Evolutionary conservation across 2,329 filamentous ascomycete species (phyloP).

Genomic region (Ceratocystis destructans): DNA sequence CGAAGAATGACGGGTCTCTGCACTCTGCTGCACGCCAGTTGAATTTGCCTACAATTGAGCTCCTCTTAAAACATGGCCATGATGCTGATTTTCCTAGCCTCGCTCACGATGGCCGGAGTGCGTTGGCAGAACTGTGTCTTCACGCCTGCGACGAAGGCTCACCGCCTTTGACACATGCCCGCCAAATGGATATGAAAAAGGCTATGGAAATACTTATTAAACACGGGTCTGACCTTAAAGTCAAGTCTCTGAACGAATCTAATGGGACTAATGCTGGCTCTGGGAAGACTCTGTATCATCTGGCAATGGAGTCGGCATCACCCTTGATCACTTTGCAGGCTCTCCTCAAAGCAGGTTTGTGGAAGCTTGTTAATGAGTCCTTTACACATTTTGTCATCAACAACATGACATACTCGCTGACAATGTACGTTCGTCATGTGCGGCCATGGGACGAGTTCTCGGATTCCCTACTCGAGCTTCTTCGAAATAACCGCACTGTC

Average conservation of each 20-base stretch:
- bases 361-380: constrained; percentile 49
- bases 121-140: constrained; percentile 49
- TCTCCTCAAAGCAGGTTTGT: constrained; percentile 49
- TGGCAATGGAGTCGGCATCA: constrained; percentile 45
- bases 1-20: constrained; percentile 50
- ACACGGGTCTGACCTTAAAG: constrained; percentile 41
- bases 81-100: constrained; percentile 52
- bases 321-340: constrained; percentile 42
- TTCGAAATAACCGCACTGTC: constrained; percentile 38
- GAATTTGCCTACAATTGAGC: constrained; percentile 41
- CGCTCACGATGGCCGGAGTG: constrained; percentile 47
- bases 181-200: constrained; percentile 42
- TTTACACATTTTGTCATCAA: constrained; percentile 42
- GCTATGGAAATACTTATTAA: constrained; percentile 44
- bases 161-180: constrained; percentile 32
- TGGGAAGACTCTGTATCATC: constrained; percentile 41
- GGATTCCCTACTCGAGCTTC: constrained; percentile 32
- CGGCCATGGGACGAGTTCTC: constrained; percentile 22
- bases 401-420: constrained; percentile 47
- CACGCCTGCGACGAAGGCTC: constrained; percentile 35
- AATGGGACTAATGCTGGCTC: not conserved
- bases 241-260: constrained; percentile 35
- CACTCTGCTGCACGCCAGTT: constrained; percentile 50
- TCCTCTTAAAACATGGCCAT: constrained; percentile 46
- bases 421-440: constrained; percentile 44